These are phyloP conservation scores for Nigrospora oryzae DNA, from an alignment of 2,329 filamentous ascomycete genomes.

Conservation along the genomic window DNA sequence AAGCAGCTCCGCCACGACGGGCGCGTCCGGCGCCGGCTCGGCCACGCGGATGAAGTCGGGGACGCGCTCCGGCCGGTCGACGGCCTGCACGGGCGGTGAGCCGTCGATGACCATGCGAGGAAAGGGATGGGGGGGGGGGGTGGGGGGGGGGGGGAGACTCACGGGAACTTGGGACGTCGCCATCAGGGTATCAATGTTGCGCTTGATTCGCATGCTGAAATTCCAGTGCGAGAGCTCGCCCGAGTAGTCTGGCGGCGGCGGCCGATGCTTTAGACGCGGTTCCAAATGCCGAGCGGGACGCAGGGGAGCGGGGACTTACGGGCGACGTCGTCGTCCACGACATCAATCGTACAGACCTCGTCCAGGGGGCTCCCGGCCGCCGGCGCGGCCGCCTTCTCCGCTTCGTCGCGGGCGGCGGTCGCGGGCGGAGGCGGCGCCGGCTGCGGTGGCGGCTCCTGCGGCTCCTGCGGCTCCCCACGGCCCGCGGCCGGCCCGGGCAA, in stretches of 20 bases:
- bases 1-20: constrained; percentile 27
- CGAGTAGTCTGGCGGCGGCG: constrained; percentile 33
- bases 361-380: background rate
- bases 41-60: constrained; percentile 35
- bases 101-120: background rate
- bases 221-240: constrained; percentile 46
- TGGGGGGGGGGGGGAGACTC: constrained; percentile 8
- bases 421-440: background rate
- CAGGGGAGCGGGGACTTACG: constrained; percentile 19
- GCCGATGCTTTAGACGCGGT: too few species aligned
- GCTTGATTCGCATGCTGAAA: constrained; percentile 41
- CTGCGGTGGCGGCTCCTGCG: background rate
- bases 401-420: background rate
- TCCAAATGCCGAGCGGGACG: too few species aligned
- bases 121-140: too few species aligned
- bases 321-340: constrained; percentile 1
- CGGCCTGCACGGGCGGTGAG: constrained; percentile 9
- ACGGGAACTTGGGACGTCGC: constrained; percentile 10
- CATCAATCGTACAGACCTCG: constrained; percentile 1
- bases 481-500: background rate
- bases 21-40: constrained; percentile 30
- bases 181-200: constrained; percentile 31
- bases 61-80: constrained; percentile 6
- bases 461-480: background rate
- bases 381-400: background rate